Percentiles rank a stretch among this genome's conserved stretches.
phyloP scores from a whole-genome alignment of 345 rosid genomes.

The Populus deltoides region DNA sequence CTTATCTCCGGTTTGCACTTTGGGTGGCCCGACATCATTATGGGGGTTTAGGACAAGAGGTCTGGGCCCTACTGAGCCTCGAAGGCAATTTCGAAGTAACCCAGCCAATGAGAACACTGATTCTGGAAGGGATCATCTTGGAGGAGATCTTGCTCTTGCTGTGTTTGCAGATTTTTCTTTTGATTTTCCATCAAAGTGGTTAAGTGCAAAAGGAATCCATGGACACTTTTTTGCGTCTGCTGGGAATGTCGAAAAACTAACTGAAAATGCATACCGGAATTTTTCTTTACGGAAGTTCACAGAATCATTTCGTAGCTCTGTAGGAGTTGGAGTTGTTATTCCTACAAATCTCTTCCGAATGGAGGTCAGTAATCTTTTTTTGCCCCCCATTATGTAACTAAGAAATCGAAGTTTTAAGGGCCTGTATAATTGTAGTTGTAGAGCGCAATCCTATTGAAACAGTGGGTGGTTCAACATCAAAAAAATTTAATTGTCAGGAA shows the following conservation, averaged over 20 bases:
- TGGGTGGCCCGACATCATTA: slow-evolving; percentile 79
- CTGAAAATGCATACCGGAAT: slow-evolving; percentile 64
- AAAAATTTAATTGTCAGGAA: neutral
- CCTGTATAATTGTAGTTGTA: neutral
- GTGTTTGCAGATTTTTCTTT: slow-evolving; percentile 91
- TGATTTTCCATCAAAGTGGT: slow-evolving; percentile 81
- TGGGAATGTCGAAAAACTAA: slow-evolving; percentile 71
- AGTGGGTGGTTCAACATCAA: neutral
- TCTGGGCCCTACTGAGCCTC: slow-evolving; percentile 75
- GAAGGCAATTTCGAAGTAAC: slow-evolving; percentile 42
- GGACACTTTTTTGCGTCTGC: slow-evolving; percentile 85
- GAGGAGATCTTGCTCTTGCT: slow-evolving; percentile 88
- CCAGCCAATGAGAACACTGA: slow-evolving; percentile 33
- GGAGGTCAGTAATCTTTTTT: slow-evolving; percentile 58
- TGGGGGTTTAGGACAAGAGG: slow-evolving; percentile 88
- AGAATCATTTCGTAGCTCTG: slow-evolving; percentile 65
- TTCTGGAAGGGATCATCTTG: slow-evolving; percentile 69
- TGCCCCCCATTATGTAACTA: neutral
- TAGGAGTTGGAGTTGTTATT: slow-evolving; percentile 81
- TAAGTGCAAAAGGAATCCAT: slow-evolving; percentile 80
- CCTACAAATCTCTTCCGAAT: slow-evolving; percentile 77
- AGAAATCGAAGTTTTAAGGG: neutral
- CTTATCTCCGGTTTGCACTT: slow-evolving; percentile 66
- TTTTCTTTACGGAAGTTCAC: slow-evolving; percentile 52
- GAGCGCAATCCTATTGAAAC: neutral